Percentiles rank a stretch among this genome's conserved stretches.
These are phyloP conservation scores for Pseudocohnilembus persalinus DNA, from an alignment of 169 alveolate species.

Conservation along the genomic window DNA sequence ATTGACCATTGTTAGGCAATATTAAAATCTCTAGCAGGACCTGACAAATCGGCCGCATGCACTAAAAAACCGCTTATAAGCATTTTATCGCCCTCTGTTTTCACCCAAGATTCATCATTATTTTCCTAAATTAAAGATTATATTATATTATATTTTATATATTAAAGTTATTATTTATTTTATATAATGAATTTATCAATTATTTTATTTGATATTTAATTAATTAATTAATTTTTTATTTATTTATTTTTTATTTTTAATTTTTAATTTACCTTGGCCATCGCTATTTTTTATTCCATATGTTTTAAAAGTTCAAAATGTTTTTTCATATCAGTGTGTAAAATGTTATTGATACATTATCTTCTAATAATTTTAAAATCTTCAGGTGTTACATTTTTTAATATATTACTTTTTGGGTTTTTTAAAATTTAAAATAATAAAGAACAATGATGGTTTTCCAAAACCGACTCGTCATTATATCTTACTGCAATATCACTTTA, in stretches of 20 bases:
- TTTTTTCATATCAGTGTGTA: constrained; percentile 51
- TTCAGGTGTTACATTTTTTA: constrained; percentile 20
- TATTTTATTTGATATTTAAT: neutral
- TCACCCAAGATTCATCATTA: constrained; percentile 2
- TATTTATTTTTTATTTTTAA: too few species aligned
- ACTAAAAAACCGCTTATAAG: constrained; percentile 36
- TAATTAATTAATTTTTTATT: too few species aligned
- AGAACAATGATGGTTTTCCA: constrained; percentile 46
- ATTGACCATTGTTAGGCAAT: constrained; percentile 38
- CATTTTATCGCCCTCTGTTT: constrained; percentile 14
- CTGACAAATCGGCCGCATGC: constrained; percentile 37
- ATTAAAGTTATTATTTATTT: neutral
- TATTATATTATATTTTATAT: neutral
- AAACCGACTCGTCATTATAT: constrained; percentile 50
- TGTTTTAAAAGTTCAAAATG: too few species aligned
- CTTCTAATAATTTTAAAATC: constrained; percentile 33
- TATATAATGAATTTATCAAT: neutral
- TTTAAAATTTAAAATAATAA: constrained; percentile 25
- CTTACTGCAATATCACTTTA: constrained; percentile 25
- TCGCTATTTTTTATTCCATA: too few species aligned
- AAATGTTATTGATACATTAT: constrained; percentile 17
- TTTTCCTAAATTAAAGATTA: neutral
- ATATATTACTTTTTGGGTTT: constrained; percentile 28
- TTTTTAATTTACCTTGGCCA: too few species aligned
- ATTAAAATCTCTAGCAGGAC: constrained; percentile 33